Evolutionary conservation across 108 stramenopile species (phyloP).

Genomic region (Conticribra guillardii): DNA sequence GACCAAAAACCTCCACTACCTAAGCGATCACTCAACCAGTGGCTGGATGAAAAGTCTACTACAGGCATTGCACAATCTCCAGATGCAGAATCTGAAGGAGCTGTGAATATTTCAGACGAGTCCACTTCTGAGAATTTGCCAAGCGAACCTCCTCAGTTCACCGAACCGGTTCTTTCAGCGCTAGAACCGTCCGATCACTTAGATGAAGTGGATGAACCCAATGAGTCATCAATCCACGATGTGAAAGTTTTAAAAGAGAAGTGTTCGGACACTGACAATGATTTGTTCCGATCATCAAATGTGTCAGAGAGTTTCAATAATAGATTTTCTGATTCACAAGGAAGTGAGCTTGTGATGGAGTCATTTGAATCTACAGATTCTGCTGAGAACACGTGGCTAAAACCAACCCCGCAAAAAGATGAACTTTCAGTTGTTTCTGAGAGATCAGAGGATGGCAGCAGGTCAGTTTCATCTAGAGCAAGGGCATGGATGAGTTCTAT

Average conservation of each 20-base stretch:
- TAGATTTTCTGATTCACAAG: conserved; percentile 10
- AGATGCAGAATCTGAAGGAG: conserved; percentile 29
- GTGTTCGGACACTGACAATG: conserved; percentile 36
- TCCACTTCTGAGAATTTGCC: not conserved
- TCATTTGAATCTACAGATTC: conserved; percentile 32
- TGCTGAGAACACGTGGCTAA: conserved; percentile 23
- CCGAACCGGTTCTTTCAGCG: conserved; percentile 7
- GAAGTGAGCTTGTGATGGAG: conserved; percentile 7
- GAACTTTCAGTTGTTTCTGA: not conserved
- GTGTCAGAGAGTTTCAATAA: conserved; percentile 21
- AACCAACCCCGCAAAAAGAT: conserved; percentile 5
- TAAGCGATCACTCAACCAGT: conserved; percentile 39
- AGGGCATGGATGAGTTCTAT: conserved; percentile 31
- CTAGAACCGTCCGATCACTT: conserved; percentile 9
- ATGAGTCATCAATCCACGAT: conserved; percentile 7
- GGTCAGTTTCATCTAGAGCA: conserved; percentile 16
- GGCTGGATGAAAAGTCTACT: conserved; percentile 31
- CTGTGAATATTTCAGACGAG: conserved; percentile 7
- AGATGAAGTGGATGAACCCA: conserved; percentile 24
- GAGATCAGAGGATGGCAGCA: not conserved
- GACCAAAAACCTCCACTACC: conserved; percentile 8
- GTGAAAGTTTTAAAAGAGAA: conserved; percentile 42
- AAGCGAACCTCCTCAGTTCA: not conserved
- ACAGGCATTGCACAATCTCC: not conserved
- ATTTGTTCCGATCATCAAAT: conserved; percentile 34